Evolutionary conservation across 2,329 filamentous ascomycete genomes (phyloP).

Genomic region (Fusarium sp.): DNA sequence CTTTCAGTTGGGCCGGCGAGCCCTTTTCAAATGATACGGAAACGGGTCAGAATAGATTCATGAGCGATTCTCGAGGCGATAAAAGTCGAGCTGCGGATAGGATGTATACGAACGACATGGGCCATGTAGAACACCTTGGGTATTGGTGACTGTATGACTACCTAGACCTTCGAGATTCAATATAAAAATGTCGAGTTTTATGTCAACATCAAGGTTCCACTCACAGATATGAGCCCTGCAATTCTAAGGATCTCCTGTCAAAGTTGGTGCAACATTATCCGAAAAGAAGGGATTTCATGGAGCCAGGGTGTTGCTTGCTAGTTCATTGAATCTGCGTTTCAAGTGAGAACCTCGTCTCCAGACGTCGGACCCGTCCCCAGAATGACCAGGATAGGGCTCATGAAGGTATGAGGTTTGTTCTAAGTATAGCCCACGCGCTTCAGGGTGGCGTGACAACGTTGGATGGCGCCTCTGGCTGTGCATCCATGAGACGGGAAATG

Average conservation of each 20-base stretch:
- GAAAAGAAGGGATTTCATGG: constrained; percentile 9
- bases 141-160: constrained; percentile 17
- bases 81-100: constrained; percentile 14
- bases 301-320: constrained; percentile 4
- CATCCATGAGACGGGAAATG: constrained; percentile 5
- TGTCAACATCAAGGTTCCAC: not conserved
- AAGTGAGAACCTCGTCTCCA: constrained; percentile 3
- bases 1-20: constrained; percentile 33
- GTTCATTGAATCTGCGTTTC: constrained; percentile 23
- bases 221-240: not conserved
- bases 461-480: not conserved
- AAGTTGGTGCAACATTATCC: not conserved
- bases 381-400: constrained; percentile 2
- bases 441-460: constrained; percentile 25
- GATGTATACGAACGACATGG: constrained; percentile 13
- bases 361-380: not conserved
- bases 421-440: constrained; percentile 16
- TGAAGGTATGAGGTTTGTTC: not conserved
- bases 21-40: constrained; percentile 26
- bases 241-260: not conserved
- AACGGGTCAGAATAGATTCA: constrained; percentile 33
- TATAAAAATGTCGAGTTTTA: not conserved
- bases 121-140: constrained; percentile 28
- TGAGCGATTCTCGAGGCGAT: constrained; percentile 7
- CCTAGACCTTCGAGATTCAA: constrained; percentile 13